A percentile compares a stretch with the other conserved stretches of the same genome.
These are phyloP conservation scores for Quercus parvula DNA, from an alignment of 306 rosid species.

Conservation along the genomic window DNA sequence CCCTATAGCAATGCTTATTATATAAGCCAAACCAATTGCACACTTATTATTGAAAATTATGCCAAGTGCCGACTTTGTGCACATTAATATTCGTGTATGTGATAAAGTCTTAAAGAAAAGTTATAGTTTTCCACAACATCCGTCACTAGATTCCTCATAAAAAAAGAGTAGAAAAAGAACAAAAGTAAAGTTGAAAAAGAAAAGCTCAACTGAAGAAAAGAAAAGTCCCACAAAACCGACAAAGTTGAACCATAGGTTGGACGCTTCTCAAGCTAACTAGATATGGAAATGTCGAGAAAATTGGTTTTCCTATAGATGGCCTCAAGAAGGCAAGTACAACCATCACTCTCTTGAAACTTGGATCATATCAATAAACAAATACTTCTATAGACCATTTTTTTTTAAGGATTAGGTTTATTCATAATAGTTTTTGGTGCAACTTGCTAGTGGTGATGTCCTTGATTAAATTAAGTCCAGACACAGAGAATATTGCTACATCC, in stretches of 20 bases:
- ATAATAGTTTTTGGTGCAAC: not conserved
- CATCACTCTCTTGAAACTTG: not conserved
- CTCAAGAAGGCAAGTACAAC: conserved; percentile 26
- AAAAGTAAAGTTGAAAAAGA: conserved; percentile 14
- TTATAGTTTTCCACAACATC: conserved; percentile 16
- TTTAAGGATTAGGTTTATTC: too few species aligned
- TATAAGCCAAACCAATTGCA: not conserved
- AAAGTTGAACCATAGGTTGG: conserved; percentile 34
- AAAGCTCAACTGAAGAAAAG: conserved; percentile 14
- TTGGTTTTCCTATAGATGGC: not conserved
- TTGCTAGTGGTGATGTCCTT: not conserved
- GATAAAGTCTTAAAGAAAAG: conserved; percentile 7
- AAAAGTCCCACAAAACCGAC: conserved; percentile 37
- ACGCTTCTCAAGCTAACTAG: conserved; percentile 38
- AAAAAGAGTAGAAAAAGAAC: conserved; percentile 4
- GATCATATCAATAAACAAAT: not conserved
- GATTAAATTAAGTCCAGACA: not conserved
- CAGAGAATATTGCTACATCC: not conserved
- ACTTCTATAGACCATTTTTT: not conserved
- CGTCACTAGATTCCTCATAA: conserved; percentile 38
- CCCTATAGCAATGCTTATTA: too few species aligned
- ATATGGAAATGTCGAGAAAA: conserved; percentile 27
- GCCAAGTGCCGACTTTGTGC: conserved; percentile 11
- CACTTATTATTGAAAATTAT: conserved; percentile 23
- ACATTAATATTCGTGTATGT: not conserved